phyloP scores from a whole-genome alignment of 73 alveolate genomes.

The Tetrahymena elliotti region DNA sequence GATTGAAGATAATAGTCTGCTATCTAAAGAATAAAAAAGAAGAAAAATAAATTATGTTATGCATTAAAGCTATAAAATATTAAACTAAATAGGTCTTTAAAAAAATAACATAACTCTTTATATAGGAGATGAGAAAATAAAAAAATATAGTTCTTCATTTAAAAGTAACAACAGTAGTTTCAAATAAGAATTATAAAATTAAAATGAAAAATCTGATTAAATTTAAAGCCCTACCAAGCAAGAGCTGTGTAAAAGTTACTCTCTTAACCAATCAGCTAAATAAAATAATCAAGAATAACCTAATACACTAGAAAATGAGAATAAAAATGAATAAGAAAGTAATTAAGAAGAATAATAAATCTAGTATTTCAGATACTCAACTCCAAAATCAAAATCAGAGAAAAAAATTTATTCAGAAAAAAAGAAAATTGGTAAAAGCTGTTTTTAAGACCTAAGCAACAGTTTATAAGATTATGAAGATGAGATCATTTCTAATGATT shows the following conservation, averaged over 20 bases:
- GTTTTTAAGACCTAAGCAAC: not conserved
- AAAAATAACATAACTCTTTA: not conserved
- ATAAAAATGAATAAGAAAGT: not conserved
- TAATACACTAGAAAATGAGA: too few relatives aligned
- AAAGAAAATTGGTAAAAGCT: not conserved
- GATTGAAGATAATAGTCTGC: not conserved
- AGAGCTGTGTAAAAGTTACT: not conserved
- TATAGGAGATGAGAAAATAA: not conserved
- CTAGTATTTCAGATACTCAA: not conserved
- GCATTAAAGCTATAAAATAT: not conserved
- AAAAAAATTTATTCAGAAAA: not conserved
- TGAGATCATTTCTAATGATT: not conserved
- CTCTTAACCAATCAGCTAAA: not conserved
- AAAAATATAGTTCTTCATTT: not conserved
- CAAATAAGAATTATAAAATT: not conserved
- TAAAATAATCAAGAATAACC: not conserved
- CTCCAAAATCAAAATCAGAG: not conserved
- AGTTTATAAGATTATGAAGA: not conserved
- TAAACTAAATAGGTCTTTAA: not conserved
- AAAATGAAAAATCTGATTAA: not conserved
- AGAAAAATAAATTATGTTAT: not conserved
- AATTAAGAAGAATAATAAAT: not conserved
- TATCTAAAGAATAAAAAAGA: not conserved
- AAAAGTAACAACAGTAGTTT: not conserved
- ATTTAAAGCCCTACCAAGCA: not conserved